Evolutionary conservation across 2,329 filamentous ascomycete genomes (phyloP).

Genomic region (Myotisia sp.): DNA sequence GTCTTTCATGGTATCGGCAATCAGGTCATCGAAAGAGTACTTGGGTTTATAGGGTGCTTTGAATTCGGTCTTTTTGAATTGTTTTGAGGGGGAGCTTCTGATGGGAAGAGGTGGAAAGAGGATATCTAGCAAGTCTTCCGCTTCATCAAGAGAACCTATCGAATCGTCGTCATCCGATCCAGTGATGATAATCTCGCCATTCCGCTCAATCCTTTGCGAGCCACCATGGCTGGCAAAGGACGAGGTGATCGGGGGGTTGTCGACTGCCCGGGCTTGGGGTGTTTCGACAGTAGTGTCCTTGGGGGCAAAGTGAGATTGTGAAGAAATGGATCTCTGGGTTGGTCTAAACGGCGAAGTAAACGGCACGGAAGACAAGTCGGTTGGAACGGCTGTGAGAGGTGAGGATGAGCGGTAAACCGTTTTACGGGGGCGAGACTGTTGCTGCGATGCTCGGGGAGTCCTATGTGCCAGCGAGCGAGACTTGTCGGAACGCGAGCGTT

Average conservation of each 20-base stretch:
- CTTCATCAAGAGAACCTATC: slow-evolving; percentile 36
- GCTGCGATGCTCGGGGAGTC: too few species aligned
- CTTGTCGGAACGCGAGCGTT: not conserved
- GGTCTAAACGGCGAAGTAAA: slow-evolving; percentile 5
- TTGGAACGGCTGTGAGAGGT: slow-evolving; percentile 7
- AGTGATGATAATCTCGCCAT: slow-evolving; percentile 41
- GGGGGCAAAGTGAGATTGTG: not conserved
- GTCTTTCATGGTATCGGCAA: slow-evolving; percentile 46
- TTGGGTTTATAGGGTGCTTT: slow-evolving; percentile 41
- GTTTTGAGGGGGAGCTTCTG: slow-evolving; percentile 9
- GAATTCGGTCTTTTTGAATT: slow-evolving; percentile 15
- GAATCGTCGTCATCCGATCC: slow-evolving; percentile 63
- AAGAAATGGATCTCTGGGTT: slow-evolving; percentile 1
- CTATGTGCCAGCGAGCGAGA: too few species aligned
- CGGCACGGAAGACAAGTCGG: slow-evolving; percentile 6
- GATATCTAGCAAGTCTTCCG: slow-evolving; percentile 39
- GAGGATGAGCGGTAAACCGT: slow-evolving; percentile 3
- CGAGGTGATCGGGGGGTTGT: slow-evolving; percentile 1
- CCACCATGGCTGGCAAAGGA: slow-evolving; percentile 7
- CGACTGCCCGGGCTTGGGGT: not conserved
- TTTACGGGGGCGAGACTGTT: too few species aligned
- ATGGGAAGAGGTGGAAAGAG: slow-evolving; percentile 15
- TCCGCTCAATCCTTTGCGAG: slow-evolving; percentile 29
- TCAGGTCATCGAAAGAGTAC: slow-evolving; percentile 49
- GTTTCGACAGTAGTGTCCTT: not conserved